Conservation (phyloP, 495 filamentous ascomycete species). For the Terfezia claveryi region DNA sequence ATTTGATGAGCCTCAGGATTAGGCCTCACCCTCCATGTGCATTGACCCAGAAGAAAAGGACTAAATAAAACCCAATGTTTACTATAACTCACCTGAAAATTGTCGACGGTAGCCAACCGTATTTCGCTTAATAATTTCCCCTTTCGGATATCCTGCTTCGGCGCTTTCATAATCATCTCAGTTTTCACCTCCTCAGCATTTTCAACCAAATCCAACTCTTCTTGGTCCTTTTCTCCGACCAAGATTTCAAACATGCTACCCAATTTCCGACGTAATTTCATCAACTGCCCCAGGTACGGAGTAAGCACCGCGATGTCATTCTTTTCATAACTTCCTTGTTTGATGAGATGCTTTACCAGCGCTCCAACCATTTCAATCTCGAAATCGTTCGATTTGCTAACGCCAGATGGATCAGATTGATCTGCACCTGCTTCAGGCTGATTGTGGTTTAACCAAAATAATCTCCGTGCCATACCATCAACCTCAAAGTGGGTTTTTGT, state of each 20-base stretch:
- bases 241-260: conserved; percentile 34
- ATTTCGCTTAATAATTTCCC: conserved; percentile 36
- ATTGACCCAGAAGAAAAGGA: neutral
- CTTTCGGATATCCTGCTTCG: conserved; percentile 21
- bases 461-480: conserved; percentile 36
- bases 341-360: conserved; percentile 49
- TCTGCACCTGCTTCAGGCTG: conserved; percentile 27
- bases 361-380: conserved; percentile 45
- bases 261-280: conserved; percentile 33
- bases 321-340: conserved; percentile 40
- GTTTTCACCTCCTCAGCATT: conserved; percentile 4
- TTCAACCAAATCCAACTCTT: conserved; percentile 31
- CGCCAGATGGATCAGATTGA: conserved; percentile 24
- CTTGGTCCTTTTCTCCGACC: conserved; percentile 43
- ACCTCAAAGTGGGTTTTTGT: conserved; percentile 37
- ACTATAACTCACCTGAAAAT: conserved; percentile 35
- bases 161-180: conserved; percentile 8
- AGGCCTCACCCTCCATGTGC: too few relatives aligned
- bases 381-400: conserved; percentile 42
- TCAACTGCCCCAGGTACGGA: conserved; percentile 53
- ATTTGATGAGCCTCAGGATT: too few relatives aligned
- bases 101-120: conserved; percentile 63
- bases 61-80: neutral
- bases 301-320: conserved; percentile 62
- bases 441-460: conserved; percentile 59